Evolutionary conservation across 2,329 filamentous ascomycete species (phyloP).

Genomic region (Rachicladosporium sp.): DNA sequence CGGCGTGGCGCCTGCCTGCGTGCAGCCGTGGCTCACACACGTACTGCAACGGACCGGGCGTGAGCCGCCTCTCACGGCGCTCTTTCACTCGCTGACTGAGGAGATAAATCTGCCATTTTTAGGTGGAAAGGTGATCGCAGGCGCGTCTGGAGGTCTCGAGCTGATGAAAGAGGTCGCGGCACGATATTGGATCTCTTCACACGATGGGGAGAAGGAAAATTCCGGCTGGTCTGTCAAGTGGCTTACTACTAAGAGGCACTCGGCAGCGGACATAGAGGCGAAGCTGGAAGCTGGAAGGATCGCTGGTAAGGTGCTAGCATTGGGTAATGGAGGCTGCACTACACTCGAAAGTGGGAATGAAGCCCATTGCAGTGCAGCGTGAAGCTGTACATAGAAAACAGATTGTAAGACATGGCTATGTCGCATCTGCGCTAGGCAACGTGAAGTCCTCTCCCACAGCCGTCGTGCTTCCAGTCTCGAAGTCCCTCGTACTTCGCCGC

Average conservation of each 20-base stretch:
- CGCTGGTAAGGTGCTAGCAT: not conserved
- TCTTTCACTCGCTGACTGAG: constrained; percentile 52
- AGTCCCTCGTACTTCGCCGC: too few species aligned
- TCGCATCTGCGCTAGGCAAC: too few species aligned
- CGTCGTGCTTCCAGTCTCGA: too few species aligned
- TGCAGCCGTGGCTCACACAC: constrained; percentile 42
- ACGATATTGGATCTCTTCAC: constrained; percentile 48
- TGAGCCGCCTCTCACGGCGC: constrained; percentile 43
- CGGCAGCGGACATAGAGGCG: constrained; percentile 33
- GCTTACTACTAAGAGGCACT: constrained; percentile 37
- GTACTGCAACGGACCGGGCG: constrained; percentile 37
- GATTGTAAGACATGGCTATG: too few species aligned
- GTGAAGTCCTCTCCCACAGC: too few species aligned
- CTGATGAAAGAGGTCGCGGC: constrained; percentile 44
- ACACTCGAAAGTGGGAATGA: too few species aligned
- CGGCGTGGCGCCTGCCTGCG: constrained; percentile 42
- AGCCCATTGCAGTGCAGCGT: too few species aligned
- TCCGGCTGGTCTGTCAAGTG: constrained; percentile 40
- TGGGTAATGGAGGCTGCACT: constrained; percentile 1
- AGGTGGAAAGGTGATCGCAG: constrained; percentile 46
- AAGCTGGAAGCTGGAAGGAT: constrained; percentile 19
- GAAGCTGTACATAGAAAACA: too few species aligned
- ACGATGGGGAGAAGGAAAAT: constrained; percentile 48
- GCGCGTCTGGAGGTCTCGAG: constrained; percentile 44
- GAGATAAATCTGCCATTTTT: constrained; percentile 50